These are phyloP conservation scores for Sclerotinia nivalis DNA, from an alignment of 2,329 filamentous ascomycete genomes.

Conservation along the genomic window DNA sequence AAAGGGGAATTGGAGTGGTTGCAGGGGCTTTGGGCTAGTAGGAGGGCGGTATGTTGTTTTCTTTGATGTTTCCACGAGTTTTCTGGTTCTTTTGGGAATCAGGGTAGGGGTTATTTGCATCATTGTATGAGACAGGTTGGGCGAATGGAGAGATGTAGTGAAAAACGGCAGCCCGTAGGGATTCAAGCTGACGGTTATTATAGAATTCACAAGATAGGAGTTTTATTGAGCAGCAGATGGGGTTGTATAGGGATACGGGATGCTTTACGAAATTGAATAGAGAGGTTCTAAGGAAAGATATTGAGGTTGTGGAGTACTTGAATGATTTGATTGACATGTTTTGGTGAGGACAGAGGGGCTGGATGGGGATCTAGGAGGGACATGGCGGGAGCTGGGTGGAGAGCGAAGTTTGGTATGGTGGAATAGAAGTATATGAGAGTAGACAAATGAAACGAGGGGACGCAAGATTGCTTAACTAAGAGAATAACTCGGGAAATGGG, in stretches of 20 bases:
- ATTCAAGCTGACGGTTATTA: not conserved
- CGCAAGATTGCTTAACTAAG: not conserved
- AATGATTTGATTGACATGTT: constrained; percentile 41
- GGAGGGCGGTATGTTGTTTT: constrained; percentile 34
- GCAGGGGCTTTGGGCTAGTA: constrained; percentile 41
- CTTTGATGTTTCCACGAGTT: not conserved
- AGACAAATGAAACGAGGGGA: not conserved
- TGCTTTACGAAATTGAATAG: constrained; percentile 39
- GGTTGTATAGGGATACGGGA: constrained; percentile 32
- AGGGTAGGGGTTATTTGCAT: not conserved
- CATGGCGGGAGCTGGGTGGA: not conserved
- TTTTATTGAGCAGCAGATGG: constrained; percentile 42
- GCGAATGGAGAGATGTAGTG: not conserved
- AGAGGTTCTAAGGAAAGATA: constrained; percentile 39
- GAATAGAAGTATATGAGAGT: not conserved
- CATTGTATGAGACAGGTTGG: too few relatives aligned
- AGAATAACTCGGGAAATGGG: not conserved
- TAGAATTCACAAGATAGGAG: constrained; percentile 40
- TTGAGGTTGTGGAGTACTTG: constrained; percentile 42
- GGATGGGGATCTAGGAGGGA: not conserved
- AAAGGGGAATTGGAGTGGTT: constrained; percentile 36
- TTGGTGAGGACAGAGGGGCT: not conserved
- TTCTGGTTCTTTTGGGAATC: not conserved
- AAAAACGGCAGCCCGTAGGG: not conserved
- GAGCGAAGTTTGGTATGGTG: too few relatives aligned